Evolutionary conservation across 176 grass and related monocot genomes (phyloP).

Genomic region (Neostapfia colusana): DNA sequence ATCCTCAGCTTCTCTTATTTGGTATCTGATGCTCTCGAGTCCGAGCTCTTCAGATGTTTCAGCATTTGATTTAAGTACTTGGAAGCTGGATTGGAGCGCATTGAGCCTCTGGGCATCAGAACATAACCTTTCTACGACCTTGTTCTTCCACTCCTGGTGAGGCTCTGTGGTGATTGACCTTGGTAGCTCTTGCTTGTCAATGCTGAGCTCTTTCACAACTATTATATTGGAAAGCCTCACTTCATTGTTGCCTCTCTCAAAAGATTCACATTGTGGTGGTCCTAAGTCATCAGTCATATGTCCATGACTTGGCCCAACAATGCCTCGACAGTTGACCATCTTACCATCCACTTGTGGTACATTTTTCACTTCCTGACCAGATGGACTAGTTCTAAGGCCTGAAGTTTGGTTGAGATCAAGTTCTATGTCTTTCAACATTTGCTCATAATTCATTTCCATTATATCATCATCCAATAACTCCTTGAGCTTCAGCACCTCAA

Average conservation of each 20-base stretch:
- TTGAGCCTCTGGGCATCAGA: slow-evolving; percentile 73
- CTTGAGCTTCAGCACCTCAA: slow-evolving; percentile 73
- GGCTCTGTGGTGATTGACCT: slow-evolving; percentile 35
- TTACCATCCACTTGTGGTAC: slow-evolving; percentile 50
- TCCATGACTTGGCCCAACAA: slow-evolving; percentile 47
- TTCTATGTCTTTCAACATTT: slow-evolving; percentile 83
- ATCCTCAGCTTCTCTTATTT: slow-evolving; percentile 74
- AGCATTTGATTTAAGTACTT: slow-evolving; percentile 62
- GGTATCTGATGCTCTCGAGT: slow-evolving; percentile 52
- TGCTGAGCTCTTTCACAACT: slow-evolving; percentile 69
- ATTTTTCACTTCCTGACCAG: slow-evolving; percentile 34
- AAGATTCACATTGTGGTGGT: slow-evolving; percentile 49
- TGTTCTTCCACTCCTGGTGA: slow-evolving; percentile 71
- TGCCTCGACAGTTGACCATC: slow-evolving; percentile 45
- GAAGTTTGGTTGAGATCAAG: slow-evolving; percentile 75
- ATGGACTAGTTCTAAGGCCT: slow-evolving; percentile 28
- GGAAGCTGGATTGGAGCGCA: slow-evolving; percentile 65
- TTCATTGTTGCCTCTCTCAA: slow-evolving; percentile 49
- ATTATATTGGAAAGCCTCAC: slow-evolving; percentile 47
- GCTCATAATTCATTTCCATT: slow-evolving; percentile 50
- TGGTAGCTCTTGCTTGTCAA: slow-evolving; percentile 74
- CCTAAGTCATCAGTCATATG: slow-evolving; percentile 45
- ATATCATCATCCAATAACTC: slow-evolving; percentile 65
- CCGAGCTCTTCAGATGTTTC: slow-evolving; percentile 60
- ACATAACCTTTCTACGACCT: slow-evolving; percentile 58